Evolutionary conservation across 1,284 basidiomycete species (phyloP).

Genomic region (Hemileia vastatrix): DNA sequence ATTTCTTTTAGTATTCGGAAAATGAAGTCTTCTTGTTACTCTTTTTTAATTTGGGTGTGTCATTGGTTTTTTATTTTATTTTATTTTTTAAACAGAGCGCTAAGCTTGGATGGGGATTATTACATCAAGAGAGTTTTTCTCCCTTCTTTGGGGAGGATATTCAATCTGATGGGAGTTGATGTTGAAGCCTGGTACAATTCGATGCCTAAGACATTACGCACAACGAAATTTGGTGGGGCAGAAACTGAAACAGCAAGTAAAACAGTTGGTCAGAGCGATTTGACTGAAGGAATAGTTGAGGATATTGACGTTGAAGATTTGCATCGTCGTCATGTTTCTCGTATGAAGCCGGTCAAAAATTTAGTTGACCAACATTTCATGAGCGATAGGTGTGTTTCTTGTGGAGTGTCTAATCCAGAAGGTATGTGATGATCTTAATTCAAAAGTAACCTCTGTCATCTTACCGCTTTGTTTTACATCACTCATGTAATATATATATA

Average conservation of each 20-base stretch:
- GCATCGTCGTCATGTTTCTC: not conserved
- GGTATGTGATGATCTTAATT: constrained; percentile 7
- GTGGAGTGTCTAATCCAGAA: constrained; percentile 24
- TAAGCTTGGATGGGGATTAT: constrained; percentile 71
- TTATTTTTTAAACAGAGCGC: constrained; percentile 46
- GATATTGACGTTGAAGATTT: constrained; percentile 4
- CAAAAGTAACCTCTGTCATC: not conserved
- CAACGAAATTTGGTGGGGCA: constrained; percentile 9
- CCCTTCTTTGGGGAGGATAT: constrained; percentile 77
- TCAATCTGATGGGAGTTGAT: constrained; percentile 83
- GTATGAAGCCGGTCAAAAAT: constrained; percentile 7
- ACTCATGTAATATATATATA: not conserved
- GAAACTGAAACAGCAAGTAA: constrained; percentile 9
- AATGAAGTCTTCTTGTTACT: constrained; percentile 27
- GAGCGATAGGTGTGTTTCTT: constrained; percentile 32
- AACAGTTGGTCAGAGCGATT: not conserved
- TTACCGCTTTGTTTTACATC: constrained; percentile 35
- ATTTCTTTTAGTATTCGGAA: not conserved
- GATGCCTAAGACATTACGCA: constrained; percentile 57
- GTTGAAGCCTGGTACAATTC: constrained; percentile 78
- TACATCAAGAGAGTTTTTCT: constrained; percentile 82
- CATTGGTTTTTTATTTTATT: not conserved
- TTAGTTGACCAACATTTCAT: constrained; percentile 32
- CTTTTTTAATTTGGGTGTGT: constrained; percentile 25
- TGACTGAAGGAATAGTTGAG: not conserved